These are phyloP conservation scores for Tetrapyrgos nigripes DNA, from an alignment of 1,284 basidiomycete species.

Conservation along the genomic window DNA sequence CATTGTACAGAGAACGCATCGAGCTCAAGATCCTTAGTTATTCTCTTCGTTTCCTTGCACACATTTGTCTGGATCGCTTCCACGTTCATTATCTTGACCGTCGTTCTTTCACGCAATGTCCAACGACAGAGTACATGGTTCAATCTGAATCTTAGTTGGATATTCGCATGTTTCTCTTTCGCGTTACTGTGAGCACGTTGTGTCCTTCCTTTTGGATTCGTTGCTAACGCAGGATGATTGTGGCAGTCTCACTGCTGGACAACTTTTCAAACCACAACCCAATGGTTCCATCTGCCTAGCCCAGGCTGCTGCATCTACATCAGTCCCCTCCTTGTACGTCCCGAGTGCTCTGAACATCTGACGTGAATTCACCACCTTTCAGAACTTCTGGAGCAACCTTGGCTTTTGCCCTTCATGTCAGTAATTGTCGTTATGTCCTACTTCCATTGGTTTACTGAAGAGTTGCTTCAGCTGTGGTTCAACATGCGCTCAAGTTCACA, in stretches of 20 bases:
- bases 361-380: neutral
- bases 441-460: neutral
- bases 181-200: slow-evolving; percentile 12
- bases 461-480: slow-evolving; percentile 13
- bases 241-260: slow-evolving; percentile 17
- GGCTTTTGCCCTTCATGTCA: slow-evolving; percentile 18
- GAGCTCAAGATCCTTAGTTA: slow-evolving; percentile 11
- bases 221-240: neutral
- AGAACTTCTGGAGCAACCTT: slow-evolving; percentile 21
- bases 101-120: slow-evolving; percentile 11
- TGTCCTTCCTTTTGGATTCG: neutral
- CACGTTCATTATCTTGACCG: slow-evolving; percentile 16
- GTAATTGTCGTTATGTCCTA: neutral
- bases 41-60: slow-evolving; percentile 17
- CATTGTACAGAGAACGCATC: neutral
- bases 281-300: slow-evolving; percentile 14
- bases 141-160: slow-evolving; percentile 22
- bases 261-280: slow-evolving; percentile 16
- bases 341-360: too few relatives aligned
- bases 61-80: slow-evolving; percentile 19
- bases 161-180: slow-evolving; percentile 18
- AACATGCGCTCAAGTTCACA: neutral
- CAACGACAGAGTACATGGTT: slow-evolving; percentile 19
- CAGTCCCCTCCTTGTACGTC: slow-evolving; percentile 16
- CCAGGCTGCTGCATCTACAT: slow-evolving; percentile 16